Base-by-base conservation (phyloP, 2,329 filamentous ascomycete genomes). In the Mollisiaceae sp. region DNA sequence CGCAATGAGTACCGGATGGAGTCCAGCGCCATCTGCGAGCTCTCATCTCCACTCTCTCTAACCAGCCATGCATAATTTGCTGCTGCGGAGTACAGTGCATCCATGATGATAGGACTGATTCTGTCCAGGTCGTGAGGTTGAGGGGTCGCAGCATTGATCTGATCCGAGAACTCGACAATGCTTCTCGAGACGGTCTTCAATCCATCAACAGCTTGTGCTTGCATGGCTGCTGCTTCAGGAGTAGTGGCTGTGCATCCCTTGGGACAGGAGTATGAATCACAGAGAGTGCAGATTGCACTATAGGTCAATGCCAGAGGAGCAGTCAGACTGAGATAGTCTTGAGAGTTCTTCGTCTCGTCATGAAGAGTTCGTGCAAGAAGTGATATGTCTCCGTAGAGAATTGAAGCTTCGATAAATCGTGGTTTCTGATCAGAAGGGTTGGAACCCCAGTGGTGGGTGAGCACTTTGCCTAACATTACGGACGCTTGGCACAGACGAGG, bases 401-500 rank as follows among this genome's bases (percentile, higher is more conserved):
- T 67, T 12, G 68, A 69, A 15, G 74, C 75, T 8, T 67, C 43
- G 27, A 39, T 52, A 47, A 72, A 75, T 12, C 64, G 67, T 8
- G 63, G 60, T 41, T 64, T 68, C 61, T 75, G 61, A 15, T 70
- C 68, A 14, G 22, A 6, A 32, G 50, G 50, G 12, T 54, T 54
- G 24, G 22, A 32, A 3, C 59, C 69, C 22, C 73, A 70, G 60
- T 75, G 69, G 68, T 80, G 77, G 6, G 59, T 59, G 11, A 79
- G 68, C n/a, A 77, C 74, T 63, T 75, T 73, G 45, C 75, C 76
- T 24, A 79, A 59, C 57, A 80, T 72, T 22, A 78, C 71, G 22
- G 74, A 75, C 22, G 75, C 74, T 71, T 81, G 79, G 60, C 77
- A 79, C 50, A 87, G 78, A 64, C 84, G 81, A 4, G 82, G 82